Percentiles rank a stretch among this genome's conserved stretches.
Conservation (phyloP, 2,329 filamentous ascomycete species). For the Stachybotrys chartarum region DNA sequence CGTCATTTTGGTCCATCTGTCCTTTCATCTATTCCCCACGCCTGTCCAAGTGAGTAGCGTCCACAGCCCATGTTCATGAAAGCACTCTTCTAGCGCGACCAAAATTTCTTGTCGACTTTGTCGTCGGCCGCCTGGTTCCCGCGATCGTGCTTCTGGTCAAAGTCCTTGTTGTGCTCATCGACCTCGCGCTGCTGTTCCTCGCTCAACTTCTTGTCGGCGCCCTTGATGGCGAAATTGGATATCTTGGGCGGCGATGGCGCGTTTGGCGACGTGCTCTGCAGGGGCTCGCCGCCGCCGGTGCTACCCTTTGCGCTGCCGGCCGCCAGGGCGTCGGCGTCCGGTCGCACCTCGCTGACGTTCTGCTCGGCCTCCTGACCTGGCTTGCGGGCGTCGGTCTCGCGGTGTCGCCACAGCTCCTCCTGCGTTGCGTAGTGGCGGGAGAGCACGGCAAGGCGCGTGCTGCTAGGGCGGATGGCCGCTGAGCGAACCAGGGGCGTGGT, state of each 20-base stretch:
- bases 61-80: conserved; percentile 1
- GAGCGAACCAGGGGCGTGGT: not conserved
- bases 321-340: conserved; percentile 17
- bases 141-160: conserved; percentile 45
- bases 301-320: conserved; percentile 21
- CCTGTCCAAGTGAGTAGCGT: not conserved
- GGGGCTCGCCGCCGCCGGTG: conserved; percentile 30
- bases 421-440: not conserved
- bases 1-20: not conserved
- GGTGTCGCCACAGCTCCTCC: not conserved
- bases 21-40: not conserved
- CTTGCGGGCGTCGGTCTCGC: not conserved
- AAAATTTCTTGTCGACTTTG: conserved; percentile 50
- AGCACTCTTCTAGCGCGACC: conserved; percentile 20
- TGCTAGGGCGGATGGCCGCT: not conserved
- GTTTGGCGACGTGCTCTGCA: conserved; percentile 22
- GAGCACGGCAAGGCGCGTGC: not conserved
- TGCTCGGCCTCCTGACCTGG: not conserved
- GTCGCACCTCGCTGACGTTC: not conserved
- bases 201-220: conserved; percentile 27
- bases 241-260: conserved; percentile 43
- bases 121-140: conserved; percentile 33
- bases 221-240: conserved; percentile 36
- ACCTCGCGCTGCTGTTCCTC: conserved; percentile 50
- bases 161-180: conserved; percentile 50